Percentiles rank a stretch among this genome's conserved stretches.
phyloP scores from a whole-genome alignment of 805 yeast species.

The Candida succiphila region DNA sequence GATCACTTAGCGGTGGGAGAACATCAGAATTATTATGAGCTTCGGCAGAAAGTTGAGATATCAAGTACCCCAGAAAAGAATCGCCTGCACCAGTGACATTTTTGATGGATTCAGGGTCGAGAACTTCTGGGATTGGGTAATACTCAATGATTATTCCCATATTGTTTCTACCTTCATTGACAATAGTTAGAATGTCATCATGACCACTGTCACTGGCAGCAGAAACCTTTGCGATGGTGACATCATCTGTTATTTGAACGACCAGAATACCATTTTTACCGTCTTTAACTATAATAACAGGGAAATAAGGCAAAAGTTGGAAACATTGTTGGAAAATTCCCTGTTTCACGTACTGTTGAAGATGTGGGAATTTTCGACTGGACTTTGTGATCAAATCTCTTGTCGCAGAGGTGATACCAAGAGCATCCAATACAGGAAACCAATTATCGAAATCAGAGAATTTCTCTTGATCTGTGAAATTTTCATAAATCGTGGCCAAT shows the following conservation, averaged over 20 bases:
- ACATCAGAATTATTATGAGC: no score
- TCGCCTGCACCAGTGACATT: constrained; percentile 92
- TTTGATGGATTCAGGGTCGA: constrained; percentile 28
- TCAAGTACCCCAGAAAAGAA: constrained; percentile 57
- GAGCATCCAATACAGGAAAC: constrained; percentile 64
- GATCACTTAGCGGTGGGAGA: no score
- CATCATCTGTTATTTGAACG: constrained; percentile 19
- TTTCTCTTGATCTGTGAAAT: constrained; percentile 29
- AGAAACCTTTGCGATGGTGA: not conserved
- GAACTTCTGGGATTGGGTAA: constrained; percentile 31
- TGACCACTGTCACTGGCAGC: not conserved
- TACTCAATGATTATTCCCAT: constrained; percentile 57
- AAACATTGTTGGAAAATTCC: constrained; percentile 61
- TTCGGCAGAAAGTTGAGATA: constrained; percentile 33
- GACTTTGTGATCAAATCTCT: constrained; percentile 33
- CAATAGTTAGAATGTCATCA: constrained; percentile 14
- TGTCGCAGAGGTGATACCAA: constrained; percentile 38
- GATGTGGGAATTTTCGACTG: constrained; percentile 15
- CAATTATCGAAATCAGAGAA: constrained; percentile 51
- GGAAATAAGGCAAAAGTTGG: constrained; percentile 66
- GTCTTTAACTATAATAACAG: constrained; percentile 54
- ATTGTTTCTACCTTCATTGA: constrained; percentile 15
- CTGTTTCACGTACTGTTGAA: constrained; percentile 17
- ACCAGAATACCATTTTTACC: constrained; percentile 56
- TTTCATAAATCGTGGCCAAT: constrained; percentile 40